These are phyloP conservation scores for Xerocomellus chrysenteron DNA, from an alignment of 768 basidiomycete species.

Conservation along the genomic window DNA sequence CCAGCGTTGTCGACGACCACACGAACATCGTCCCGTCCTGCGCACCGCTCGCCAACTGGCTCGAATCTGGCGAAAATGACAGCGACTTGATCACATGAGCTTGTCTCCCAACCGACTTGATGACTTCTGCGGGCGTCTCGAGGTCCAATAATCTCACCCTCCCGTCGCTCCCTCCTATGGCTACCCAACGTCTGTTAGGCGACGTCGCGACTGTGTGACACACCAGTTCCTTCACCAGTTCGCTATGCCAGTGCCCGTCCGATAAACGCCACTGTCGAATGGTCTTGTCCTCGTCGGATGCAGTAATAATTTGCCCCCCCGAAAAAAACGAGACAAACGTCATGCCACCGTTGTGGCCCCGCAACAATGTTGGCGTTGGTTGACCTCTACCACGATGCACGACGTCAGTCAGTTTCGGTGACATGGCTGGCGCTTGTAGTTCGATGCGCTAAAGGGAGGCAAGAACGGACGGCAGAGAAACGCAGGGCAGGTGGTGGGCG, in stretches of 20 bases:
- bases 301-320: constrained; percentile 14
- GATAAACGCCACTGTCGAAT: constrained; percentile 19
- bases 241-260: background rate
- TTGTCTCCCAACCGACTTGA: constrained; percentile 6
- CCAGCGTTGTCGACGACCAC: constrained; percentile 15
- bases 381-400: background rate
- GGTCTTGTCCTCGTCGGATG: constrained; percentile 17
- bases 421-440: background rate
- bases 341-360: constrained; percentile 12
- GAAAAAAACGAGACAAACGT: constrained; percentile 21
- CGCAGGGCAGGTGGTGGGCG: background rate
- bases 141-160: constrained; percentile 11
- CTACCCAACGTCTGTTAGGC: constrained; percentile 12
- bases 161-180: constrained; percentile 16
- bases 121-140: background rate
- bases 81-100: constrained; percentile 8
- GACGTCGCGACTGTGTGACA: constrained; percentile 5
- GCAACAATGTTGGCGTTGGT: constrained; percentile 2
- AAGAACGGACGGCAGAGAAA: background rate
- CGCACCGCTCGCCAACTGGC: constrained; percentile 15
- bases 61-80: constrained; percentile 20
- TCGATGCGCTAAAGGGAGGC: background rate
- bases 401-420: background rate
- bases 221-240: constrained; percentile 5
- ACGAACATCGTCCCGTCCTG: constrained; percentile 16